Evolutionary conservation across 169 alveolate species (phyloP), one percentile per base, ranked within the genome.

Genomic region (Cryptosporidium canis): DNA sequence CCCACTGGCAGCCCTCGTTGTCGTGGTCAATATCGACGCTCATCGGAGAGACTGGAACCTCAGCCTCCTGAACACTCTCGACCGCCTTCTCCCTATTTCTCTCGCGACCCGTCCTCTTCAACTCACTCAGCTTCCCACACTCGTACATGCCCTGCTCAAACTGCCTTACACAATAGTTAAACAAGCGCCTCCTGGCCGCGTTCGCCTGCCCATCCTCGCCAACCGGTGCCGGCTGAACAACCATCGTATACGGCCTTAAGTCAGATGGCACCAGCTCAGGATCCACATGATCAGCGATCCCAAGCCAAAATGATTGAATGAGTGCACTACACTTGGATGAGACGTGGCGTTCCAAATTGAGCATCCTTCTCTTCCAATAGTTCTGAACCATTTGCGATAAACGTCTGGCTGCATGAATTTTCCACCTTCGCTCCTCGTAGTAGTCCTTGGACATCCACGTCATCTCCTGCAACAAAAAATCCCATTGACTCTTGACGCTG

Each of bases 391-490:
- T 85, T 35, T 90, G 83, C 33, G 95, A 51, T 65, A 93, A 72
- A 51, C 92, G 66, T 71, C 72, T 70, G n/a, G 95, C 92, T 9
- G 92, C 93, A 84, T 90, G 63, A 24, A 84, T 90, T 83, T 93
- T 93, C 95, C 95, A 93, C 35, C 92, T 91, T 61, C 92, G 83
- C 83, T 93, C 95, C 83, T 93, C 94, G 67, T 91, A 92, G 68
- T 64, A 93, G 67, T 93, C 95, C 37, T 85, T 91, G 29, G 95
- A 82, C 94, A 93, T 83, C 95, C 95, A 93, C 48, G 82, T 37
- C 95, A 92, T 90, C 85, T 93, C 95, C 71, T 90, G 90, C 21
- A 84, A 29, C 72, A 93, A 55, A 68, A 82, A 87, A 83, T 83
- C 92, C 61, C 92, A 71, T 55, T 83, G 94, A 44, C 94, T 83